These are phyloP conservation scores for Pistacia atlantica DNA, from an alignment of 345 rosid species.

Conservation along the genomic window DNA sequence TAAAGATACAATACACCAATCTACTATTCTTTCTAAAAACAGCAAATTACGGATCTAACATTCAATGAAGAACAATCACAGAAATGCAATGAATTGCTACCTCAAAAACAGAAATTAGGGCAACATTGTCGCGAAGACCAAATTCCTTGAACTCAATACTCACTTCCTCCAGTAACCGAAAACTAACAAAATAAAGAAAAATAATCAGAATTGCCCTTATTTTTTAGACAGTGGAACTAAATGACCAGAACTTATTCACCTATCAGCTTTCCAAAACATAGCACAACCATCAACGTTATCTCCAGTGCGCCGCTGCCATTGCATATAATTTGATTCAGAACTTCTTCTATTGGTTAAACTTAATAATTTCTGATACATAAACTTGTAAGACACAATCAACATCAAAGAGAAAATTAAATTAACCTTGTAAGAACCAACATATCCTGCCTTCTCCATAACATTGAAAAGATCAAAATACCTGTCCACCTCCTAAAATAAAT, in stretches of 20 bases:
- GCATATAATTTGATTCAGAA: slow-evolving; percentile 12
- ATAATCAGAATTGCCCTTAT: slow-evolving; percentile 9
- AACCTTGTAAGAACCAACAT: slow-evolving; percentile 78
- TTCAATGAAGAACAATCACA: neutral
- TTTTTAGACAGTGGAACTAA: slow-evolving; percentile 1
- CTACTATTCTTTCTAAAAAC: neutral
- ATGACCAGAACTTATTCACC: slow-evolving; percentile 36
- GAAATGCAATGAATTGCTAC: slow-evolving; percentile 31
- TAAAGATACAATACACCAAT: neutral
- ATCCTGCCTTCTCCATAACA: slow-evolving; percentile 64
- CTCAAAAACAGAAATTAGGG: slow-evolving; percentile 79
- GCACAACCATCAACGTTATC: slow-evolving; percentile 82
- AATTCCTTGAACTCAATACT: slow-evolving; percentile 65
- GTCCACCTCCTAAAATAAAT: slow-evolving; percentile 72
- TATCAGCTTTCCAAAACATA: slow-evolving; percentile 70
- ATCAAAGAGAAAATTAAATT: slow-evolving; percentile 8
- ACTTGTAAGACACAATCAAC: neutral
- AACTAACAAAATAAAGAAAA: slow-evolving; percentile 40
- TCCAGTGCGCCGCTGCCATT: slow-evolving; percentile 81
- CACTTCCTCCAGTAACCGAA: slow-evolving; percentile 60
- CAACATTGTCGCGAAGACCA: slow-evolving; percentile 79
- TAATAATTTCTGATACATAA: neutral
- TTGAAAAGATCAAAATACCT: slow-evolving; percentile 58
- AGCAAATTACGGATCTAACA: neutral
- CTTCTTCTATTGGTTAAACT: neutral